Evolutionary conservation across 805 yeast species (phyloP), one percentile per base, ranked within the genome.

Genomic region (Blastobotrys muscicola): DNA sequence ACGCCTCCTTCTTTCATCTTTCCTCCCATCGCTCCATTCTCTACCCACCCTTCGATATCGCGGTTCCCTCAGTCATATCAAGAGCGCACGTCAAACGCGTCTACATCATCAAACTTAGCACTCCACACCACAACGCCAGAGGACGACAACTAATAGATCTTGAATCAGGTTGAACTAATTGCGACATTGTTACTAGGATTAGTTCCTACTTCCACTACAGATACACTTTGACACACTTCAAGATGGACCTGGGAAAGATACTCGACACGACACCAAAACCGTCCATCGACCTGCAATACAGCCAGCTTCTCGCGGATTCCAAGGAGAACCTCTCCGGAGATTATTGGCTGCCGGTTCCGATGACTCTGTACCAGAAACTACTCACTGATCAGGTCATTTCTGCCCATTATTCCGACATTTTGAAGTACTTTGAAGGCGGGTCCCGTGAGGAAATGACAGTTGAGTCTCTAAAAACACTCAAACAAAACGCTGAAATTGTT

Each of bases 341-440:
- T 49, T 86, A 85, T 59, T 74, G 78, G 59, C 66, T 87, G 23
- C 83, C 94, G 1, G 80, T 90, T 5, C 89, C 95, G 2, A 76
- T 87, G 78, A 76, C 81, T 43, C 85, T 82, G 49, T 84, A 84
- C 52, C 97, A 90, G 59, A 82, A 80, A 55, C 92, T 87, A 55
- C 69, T 90, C 42, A 85, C 89, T 8, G 95, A 90, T 61, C 95
- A 87, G 58, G 87, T 92, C 29, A 84, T 90, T 9, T 84, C 95
- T 1, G 68, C 87, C 34, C 97, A 90, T 62, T 90, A 89, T 59
- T 78, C 90, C 30, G 97, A 89, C 58, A 86, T 90, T 45, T 68
- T 90, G 53, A 80, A 86, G 62, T 89, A 82, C 59, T 87, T 85
- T 56, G 94, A 86, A 58, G 26, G 26, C 26, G 26, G 6, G 6